phyloP scores from a whole-genome alignment of 1,284 basidiomycete genomes.

The Dichomitus squalens region DNA sequence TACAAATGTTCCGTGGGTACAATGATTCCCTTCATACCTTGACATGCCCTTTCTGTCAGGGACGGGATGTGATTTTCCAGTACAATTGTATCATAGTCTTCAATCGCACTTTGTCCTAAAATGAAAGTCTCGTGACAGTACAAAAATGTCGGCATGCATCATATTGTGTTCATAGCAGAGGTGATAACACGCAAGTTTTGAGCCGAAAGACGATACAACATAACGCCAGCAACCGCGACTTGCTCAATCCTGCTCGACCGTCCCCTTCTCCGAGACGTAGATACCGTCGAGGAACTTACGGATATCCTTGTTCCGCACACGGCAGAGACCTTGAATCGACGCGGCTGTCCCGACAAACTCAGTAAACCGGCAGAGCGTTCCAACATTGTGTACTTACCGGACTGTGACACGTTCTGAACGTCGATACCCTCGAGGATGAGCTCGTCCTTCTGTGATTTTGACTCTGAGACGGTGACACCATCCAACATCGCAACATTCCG shows the following conservation, averaged over 20 bases:
- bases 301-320: constrained; percentile 98
- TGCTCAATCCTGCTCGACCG: constrained; percentile 49
- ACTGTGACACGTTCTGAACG: constrained; percentile 94
- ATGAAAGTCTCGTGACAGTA: constrained; percentile 3
- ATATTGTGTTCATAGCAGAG: constrained; percentile 23
- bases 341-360: constrained; percentile 62
- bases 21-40: constrained; percentile 71
- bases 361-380: neutral
- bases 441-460: constrained; percentile 96
- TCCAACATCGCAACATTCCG: constrained; percentile 92
- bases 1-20: constrained; percentile 75
- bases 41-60: constrained; percentile 29
- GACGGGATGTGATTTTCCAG: neutral
- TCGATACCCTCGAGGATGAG: constrained; percentile 93
- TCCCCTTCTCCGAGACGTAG: constrained; percentile 88
- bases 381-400: constrained; percentile 52
- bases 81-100: neutral
- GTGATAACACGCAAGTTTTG: constrained; percentile 28
- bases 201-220: constrained; percentile 25
- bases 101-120: neutral
- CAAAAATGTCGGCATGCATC: constrained; percentile 20
- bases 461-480: constrained; percentile 88
- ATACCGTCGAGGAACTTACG: constrained; percentile 93
- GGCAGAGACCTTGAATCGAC: constrained; percentile 92
- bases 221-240: constrained; percentile 19